phyloP scores from a whole-genome alignment of 2,329 filamentous ascomycete genomes.

The Dactylellina sp. region DNA sequence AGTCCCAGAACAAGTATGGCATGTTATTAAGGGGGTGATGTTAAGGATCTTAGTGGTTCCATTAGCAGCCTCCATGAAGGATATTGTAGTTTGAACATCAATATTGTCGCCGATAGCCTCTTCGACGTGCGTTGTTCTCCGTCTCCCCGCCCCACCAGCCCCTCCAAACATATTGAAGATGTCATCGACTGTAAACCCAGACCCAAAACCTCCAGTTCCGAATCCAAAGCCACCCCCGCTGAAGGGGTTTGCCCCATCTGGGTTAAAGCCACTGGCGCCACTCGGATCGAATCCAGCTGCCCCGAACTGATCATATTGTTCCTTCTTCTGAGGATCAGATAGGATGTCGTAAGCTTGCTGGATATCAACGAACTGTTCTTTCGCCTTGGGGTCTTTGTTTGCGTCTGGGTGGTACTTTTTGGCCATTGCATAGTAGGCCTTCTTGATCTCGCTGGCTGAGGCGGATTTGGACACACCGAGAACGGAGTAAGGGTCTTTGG shows the following conservation, averaged over 20 bases:
- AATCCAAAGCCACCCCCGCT: slow-evolving; percentile 69
- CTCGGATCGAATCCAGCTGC: slow-evolving; percentile 86
- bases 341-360: slow-evolving; percentile 94
- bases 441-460: slow-evolving; percentile 91
- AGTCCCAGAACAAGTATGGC: slow-evolving; percentile 83
- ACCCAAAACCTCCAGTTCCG: slow-evolving; percentile 77
- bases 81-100: slow-evolving; percentile 90
- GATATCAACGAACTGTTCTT: slow-evolving; percentile 93
- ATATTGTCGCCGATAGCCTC: slow-evolving; percentile 92
- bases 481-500: slow-evolving; percentile 84
- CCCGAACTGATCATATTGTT: slow-evolving; percentile 91
- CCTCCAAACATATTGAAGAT: slow-evolving; percentile 81
- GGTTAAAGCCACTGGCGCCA: slow-evolving; percentile 67
- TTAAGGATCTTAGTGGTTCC: slow-evolving; percentile 88
- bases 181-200: slow-evolving; percentile 95
- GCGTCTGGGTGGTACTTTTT: slow-evolving; percentile 99
- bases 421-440: slow-evolving; percentile 95
- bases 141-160: slow-evolving; percentile 67
- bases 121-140: slow-evolving; percentile 74
- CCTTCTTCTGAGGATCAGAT: slow-evolving; percentile 90
- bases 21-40: slow-evolving; percentile 83
- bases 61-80: slow-evolving; percentile 95
- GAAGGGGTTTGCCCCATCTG: slow-evolving; percentile 73
- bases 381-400: slow-evolving; percentile 92
- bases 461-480: slow-evolving; percentile 86